These are phyloP conservation scores for Fusarium dimerum DNA, from an alignment of 2,329 filamentous ascomycete species.

Conservation along the genomic window DNA sequence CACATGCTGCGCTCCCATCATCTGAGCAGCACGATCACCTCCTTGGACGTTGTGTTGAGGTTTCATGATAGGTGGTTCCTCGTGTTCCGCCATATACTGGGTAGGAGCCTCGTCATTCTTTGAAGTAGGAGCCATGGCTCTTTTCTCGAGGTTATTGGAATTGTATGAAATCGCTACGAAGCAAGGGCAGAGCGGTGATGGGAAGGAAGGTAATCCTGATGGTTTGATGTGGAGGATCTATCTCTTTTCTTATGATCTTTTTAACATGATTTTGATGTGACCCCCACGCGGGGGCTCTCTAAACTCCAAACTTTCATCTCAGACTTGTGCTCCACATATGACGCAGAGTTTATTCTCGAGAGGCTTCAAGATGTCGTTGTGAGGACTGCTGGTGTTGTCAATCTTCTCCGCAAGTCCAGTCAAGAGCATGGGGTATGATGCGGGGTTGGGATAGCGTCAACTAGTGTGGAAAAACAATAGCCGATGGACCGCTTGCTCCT, in stretches of 20 bases:
- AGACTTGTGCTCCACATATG: not conserved
- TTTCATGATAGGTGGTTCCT: slow-evolving; percentile 7
- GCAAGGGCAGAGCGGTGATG: not conserved
- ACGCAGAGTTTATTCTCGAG: not conserved
- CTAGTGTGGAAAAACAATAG: not conserved
- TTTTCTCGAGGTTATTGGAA: not conserved
- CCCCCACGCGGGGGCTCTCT: not conserved
- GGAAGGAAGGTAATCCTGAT: not conserved
- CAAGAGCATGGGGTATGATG: not conserved
- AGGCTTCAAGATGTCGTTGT: not conserved
- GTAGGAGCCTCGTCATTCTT: slow-evolving; percentile 8
- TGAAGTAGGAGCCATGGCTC: slow-evolving; percentile 1
- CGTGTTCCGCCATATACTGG: slow-evolving; percentile 9
- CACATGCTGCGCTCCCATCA: slow-evolving; percentile 17
- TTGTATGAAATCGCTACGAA: not conserved
- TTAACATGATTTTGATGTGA: not conserved
- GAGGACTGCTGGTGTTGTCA: not conserved
- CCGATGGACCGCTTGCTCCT: not conserved
- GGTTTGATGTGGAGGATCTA: not conserved
- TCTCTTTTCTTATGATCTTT: not conserved
- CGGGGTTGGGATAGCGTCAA: not conserved
- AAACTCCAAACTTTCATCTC: not conserved
- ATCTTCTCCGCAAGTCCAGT: not conserved
- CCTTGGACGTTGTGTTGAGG: not conserved
- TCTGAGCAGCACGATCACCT: slow-evolving; percentile 12